Percentiles rank a stretch among this genome's conserved stretches.
These are phyloP conservation scores for Hemileccinum rubropunctum DNA, from an alignment of 768 basidiomycete genomes.

Conservation along the genomic window DNA sequence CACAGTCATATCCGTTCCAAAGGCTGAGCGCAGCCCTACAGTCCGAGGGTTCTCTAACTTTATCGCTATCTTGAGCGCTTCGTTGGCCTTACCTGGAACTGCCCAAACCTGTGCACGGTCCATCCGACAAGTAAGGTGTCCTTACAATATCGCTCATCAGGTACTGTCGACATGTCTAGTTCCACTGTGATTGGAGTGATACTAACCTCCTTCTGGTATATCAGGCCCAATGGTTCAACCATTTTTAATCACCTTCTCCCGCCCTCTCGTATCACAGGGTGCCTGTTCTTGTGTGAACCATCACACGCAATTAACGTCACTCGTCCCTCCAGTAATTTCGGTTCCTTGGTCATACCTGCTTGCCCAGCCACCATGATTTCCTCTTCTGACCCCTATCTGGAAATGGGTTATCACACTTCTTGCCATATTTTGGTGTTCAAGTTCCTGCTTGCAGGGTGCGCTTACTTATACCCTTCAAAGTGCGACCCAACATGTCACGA, in stretches of 20 bases:
- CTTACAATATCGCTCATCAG: conserved; percentile 22
- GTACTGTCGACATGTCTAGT: conserved; percentile 5
- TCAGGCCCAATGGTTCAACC: conserved; percentile 15
- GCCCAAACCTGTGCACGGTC: neutral
- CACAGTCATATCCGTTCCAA: no score
- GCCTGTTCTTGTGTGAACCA: conserved; percentile 2
- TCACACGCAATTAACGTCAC: conserved; percentile 20
- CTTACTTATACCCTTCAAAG: conserved; percentile 22
- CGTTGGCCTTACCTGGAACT: neutral
- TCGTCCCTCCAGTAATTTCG: conserved; percentile 5
- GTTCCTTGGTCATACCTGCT: neutral
- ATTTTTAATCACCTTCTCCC: conserved; percentile 3
- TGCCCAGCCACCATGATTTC: conserved; percentile 4
- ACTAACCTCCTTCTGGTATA: conserved; percentile 5
- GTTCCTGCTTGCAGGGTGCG: neutral
- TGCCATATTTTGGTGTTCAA: neutral
- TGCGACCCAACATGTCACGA: neutral
- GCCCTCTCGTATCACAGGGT: neutral
- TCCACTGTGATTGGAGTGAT: conserved; percentile 7
- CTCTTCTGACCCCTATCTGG: neutral
- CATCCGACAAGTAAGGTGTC: conserved; percentile 12
- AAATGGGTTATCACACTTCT: conserved; percentile 6
- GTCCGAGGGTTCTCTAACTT: neutral
- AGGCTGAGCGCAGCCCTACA: neutral
- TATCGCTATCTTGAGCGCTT: neutral